Conservation (phyloP, 2,329 filamentous ascomycete species). For the Penicillium sp. region DNA sequence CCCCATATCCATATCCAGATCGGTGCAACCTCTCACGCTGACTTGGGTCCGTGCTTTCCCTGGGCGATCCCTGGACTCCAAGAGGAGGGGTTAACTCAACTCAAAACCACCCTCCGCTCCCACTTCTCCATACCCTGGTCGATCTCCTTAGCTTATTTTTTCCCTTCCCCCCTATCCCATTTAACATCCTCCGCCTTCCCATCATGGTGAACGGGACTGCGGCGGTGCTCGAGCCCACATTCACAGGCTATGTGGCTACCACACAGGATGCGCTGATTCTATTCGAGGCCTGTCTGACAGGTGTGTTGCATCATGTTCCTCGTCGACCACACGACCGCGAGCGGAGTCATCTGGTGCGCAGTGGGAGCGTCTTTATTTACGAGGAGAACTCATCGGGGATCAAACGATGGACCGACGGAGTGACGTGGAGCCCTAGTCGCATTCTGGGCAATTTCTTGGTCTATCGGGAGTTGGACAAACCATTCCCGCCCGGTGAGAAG, state of each 20-base stretch:
- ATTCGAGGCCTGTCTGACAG: conserved; percentile 74
- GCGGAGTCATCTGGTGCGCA: conserved; percentile 71
- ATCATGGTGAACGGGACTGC: conserved; percentile 46
- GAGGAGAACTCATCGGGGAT: conserved; percentile 88
- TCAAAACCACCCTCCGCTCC: conserved; percentile 14
- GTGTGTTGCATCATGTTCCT: conserved; percentile 70
- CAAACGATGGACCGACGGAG: conserved; percentile 90
- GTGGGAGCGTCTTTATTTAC: conserved; percentile 87
- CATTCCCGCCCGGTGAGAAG: conserved; percentile 79
- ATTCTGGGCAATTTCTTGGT: conserved; percentile 83
- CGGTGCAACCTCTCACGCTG: conserved; percentile 25
- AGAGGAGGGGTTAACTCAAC: conserved; percentile 25
- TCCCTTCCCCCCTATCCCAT: neutral
- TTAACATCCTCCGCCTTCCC: conserved; percentile 4
- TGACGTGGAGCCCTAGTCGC: conserved; percentile 85
- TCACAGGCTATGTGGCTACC: conserved; percentile 64
- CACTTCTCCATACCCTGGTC: conserved; percentile 4
- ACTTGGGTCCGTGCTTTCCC: conserved; percentile 23
- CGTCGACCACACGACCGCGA: conserved; percentile 86
- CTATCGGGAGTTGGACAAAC: conserved; percentile 77
- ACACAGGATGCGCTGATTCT: conserved; percentile 76
- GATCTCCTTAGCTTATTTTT: conserved; percentile 3
- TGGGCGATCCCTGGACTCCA: conserved; percentile 21
- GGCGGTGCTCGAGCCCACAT: conserved; percentile 62
- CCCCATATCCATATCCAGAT: conserved; percentile 23